Base-by-base conservation (phyloP, 345 rosid species). In the Xanthoceras sorbifolium region DNA sequence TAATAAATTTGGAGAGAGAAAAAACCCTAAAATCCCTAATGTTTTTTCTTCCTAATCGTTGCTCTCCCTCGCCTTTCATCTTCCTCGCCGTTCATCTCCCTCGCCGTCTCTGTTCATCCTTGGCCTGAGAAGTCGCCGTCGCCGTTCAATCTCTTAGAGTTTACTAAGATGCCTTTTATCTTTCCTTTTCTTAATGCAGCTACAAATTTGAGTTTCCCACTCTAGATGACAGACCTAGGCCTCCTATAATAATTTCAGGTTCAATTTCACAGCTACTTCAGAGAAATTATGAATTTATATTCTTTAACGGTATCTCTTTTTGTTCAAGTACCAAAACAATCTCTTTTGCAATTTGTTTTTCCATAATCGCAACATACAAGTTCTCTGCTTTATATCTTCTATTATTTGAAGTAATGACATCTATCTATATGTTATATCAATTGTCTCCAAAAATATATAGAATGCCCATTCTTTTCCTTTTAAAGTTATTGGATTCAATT, bases 211-310 rank as follows among this genome's bases (percentile, higher is more conserved):
- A 96, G 79, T 96, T 96, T 85, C 99, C 99, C 67, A 93, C 99
- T 77, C 99, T 98, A 75, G 99, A 96, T 76, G 97, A 96, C 83
- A 87, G 93, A 83, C 99, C 98, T 69, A 97, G 99, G 31, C 90
- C 94, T 2, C 99, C 99, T 38, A 92, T 96, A 61, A 96, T 96
- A 87, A 96, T 89, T 96, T 96, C 90, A 96, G 98, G 99, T 96
- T 82, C 80, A 87, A 48, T 71, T 82, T 71, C 73, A 63, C 69
- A 50, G 55, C 59, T 82, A 31, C 9, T 75, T 74, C 38, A 14
- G 63, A 65, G 32, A 31, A 76, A 67, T 67, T 50, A 26, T 64
- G 59, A 73, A 40, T 32, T 70, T 73, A 22, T 67, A 31, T 28
- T 75, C 15, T 65, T n/a, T 34, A 28, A 68, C 25, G 5, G n/a